Base-by-base conservation (phyloP, 1,139 yeast species). In the Eremothecium sinecaudum region DNA sequence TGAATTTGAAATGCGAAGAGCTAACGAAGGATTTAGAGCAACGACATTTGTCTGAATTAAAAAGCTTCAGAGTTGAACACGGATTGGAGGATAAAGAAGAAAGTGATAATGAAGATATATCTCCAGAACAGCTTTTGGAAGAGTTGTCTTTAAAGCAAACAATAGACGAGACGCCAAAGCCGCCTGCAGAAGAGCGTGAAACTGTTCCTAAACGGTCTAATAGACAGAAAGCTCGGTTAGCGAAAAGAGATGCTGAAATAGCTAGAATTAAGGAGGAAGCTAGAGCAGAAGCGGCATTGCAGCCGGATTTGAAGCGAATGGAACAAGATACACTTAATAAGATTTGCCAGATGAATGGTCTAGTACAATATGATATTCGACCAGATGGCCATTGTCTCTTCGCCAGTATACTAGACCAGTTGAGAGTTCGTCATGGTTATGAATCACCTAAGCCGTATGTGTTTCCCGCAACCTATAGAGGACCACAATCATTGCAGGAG, bases 301-400 rank as follows among this genome's bases (percentile, higher is more conserved):
- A 71, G 43, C 79, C 84, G 0, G 84, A 87, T 53, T 64, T 75
- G 45, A 67, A 87, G 32, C 67, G 71, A 33, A 71, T 79, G 21
- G 97, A 90, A 58, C 66, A 73, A 40, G 80, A 74, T 10, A 72
- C 75, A 34, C 67, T 90, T 59, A 63, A 64, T 18, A 62, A 64
- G 26, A 52, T 80, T 18, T 69, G 87, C 38, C 48, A 54, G 2
- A 40, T 67, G 18, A 63, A 70, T 24, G 61, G 66, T 2, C 61
- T 86, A 6, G 50, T 47, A 12, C 75, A 79, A 42, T 59, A 67
- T 42, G 87, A 81, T 47, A 82, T 87, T 32, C 64, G 69, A 40
- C 94, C 97, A 0, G 97, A 90, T 58, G 98, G 98, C 0, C 92
- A 90, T 58, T 90, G 98, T 64, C 62, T 90, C 28, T 90, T 84